Evolutionary conservation across 2,329 filamentous ascomycete genomes (phyloP).

Genomic region (Exophiala dermatitidis): DNA sequence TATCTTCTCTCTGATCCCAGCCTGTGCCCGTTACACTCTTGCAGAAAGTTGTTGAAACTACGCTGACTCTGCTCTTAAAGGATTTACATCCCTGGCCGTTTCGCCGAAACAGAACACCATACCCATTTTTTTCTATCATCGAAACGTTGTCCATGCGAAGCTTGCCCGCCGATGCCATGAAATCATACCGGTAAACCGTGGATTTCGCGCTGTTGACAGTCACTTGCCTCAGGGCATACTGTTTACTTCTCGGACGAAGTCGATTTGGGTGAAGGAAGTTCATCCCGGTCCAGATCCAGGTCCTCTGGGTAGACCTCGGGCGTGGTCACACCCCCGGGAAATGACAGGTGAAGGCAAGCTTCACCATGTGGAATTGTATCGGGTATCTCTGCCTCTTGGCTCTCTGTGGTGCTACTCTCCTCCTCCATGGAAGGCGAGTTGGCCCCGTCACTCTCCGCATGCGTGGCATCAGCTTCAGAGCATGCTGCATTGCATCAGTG

Average conservation of each 20-base stretch:
- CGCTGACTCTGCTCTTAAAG: not conserved
- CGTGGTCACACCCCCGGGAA: not conserved
- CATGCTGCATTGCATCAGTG: too few species aligned
- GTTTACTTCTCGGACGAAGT: not conserved
- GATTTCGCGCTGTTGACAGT: too few species aligned
- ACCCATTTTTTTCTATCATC: too few species aligned
- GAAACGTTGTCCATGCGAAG: too few species aligned
- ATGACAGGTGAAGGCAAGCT: not conserved
- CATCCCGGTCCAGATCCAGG: not conserved
- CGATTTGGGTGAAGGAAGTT: not conserved
- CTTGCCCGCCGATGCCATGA: too few species aligned
- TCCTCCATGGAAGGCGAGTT: not conserved
- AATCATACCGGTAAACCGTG: too few species aligned
- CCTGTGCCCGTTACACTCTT: not conserved
- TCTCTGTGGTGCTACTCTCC: not conserved
- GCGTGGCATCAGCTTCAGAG: too few species aligned
- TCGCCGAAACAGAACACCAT: not conserved
- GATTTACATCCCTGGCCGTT: not conserved
- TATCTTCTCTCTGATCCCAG: slow-evolving; percentile 43
- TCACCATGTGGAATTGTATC: not conserved
- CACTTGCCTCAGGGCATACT: not conserved
- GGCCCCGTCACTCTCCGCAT: too few species aligned
- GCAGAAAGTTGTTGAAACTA: not conserved
- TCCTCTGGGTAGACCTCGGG: not conserved
- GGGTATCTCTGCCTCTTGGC: not conserved